Percentiles rank a stretch among this genome's conserved stretches.
These are phyloP conservation scores for Parietaria judaica DNA, from an alignment of 306 rosid genomes.

Conservation along the genomic window DNA sequence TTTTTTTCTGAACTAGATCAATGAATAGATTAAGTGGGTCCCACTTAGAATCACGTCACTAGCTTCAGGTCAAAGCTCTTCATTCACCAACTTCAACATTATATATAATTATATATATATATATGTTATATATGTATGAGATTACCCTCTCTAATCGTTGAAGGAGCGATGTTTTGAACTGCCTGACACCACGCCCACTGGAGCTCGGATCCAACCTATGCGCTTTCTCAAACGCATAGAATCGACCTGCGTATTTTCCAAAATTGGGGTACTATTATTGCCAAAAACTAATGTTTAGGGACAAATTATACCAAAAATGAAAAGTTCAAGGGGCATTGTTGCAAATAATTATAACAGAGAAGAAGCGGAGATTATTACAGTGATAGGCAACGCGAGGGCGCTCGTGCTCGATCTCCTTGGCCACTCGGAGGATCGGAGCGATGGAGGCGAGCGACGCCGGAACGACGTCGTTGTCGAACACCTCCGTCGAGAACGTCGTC, in stretches of 20 bases:
- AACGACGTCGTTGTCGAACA: conserved; percentile 85
- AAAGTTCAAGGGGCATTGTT: too few relatives aligned
- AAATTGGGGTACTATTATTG: too few relatives aligned
- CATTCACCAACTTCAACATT: neutral
- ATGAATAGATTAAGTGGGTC: neutral
- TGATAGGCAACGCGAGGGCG: conserved; percentile 91
- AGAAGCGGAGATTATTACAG: conserved; percentile 31
- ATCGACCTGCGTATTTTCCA: conserved; percentile 53
- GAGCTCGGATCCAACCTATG: conserved; percentile 88
- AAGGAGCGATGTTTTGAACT: conserved; percentile 72
- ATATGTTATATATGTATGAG: neutral
- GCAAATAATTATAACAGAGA: neutral
- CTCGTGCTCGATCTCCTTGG: conserved; percentile 73
- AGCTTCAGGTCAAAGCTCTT: too few relatives aligned
- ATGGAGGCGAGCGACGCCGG: conserved; percentile 85
- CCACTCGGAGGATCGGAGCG: conserved; percentile 85
- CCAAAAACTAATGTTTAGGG: too few relatives aligned
- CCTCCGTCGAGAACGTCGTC: conserved; percentile 82
- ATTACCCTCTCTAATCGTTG: conserved; percentile 84
- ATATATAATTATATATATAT: neutral
- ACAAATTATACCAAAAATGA: too few relatives aligned
- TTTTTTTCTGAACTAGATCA: too few relatives aligned
- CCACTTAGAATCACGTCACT: neutral
- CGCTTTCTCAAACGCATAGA: conserved; percentile 95
- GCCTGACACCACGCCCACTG: conserved; percentile 93